Conservation (phyloP, 257 asterid genomes). For the Avicennia marina region DNA sequence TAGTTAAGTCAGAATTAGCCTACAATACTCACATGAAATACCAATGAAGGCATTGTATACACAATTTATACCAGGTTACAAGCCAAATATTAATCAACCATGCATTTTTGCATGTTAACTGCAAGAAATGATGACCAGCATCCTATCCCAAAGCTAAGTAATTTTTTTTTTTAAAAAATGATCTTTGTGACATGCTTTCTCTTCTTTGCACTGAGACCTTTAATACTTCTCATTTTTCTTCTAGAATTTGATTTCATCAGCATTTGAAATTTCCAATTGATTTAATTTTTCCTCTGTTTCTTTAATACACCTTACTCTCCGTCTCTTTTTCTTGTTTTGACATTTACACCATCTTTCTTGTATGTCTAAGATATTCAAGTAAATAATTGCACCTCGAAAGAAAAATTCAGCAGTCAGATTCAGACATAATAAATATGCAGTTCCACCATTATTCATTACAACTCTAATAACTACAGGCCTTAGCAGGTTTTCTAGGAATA, state of each 20-base stretch:
- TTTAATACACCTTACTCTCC: background rate
- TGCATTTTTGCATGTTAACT: too few species aligned
- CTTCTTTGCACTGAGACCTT: constrained; percentile 2
- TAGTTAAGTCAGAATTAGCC: too few species aligned
- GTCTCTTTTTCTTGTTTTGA: background rate
- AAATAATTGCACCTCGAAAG: background rate
- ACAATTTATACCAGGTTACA: too few species aligned
- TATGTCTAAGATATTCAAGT: background rate
- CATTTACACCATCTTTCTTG: background rate
- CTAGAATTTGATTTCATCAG: background rate
- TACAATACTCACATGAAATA: too few species aligned
- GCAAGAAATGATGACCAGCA: too few species aligned
- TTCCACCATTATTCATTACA: background rate
- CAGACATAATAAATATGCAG: background rate
- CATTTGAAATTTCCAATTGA: background rate
- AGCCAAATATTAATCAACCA: background rate
- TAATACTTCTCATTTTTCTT: background rate
- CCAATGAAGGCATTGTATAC: too few species aligned
- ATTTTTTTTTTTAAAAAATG: too few species aligned
- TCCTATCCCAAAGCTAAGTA: too few species aligned
- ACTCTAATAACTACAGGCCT: background rate
- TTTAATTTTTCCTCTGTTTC: background rate
- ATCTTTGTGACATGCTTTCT: background rate
- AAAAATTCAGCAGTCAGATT: background rate
- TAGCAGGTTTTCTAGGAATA: background rate